phyloP scores from a whole-genome alignment of 306 rosid genomes.

The Gastrolobium bilobum region DNA sequence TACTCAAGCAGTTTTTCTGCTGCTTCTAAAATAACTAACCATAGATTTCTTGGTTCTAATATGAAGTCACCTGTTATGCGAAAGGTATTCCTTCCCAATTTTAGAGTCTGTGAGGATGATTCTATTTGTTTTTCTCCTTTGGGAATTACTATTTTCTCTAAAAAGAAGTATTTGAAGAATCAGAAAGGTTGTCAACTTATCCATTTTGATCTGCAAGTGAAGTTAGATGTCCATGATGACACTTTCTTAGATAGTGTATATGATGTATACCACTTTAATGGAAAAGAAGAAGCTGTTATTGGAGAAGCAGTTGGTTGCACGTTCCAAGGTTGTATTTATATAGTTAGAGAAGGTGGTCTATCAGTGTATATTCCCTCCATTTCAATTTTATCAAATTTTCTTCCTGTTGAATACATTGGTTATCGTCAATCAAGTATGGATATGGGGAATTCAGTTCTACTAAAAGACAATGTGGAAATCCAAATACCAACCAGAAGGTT shows the following conservation, averaged over 20 bases:
- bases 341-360: slow-evolving; percentile 84
- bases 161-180: slow-evolving; percentile 53
- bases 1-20: slow-evolving; percentile 68
- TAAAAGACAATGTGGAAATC: slow-evolving; percentile 59
- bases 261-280: slow-evolving; percentile 52
- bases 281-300: slow-evolving; percentile 63
- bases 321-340: slow-evolving; percentile 81
- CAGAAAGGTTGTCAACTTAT: slow-evolving; percentile 66
- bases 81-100: slow-evolving; percentile 72
- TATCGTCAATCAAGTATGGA: slow-evolving; percentile 60
- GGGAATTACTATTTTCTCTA: slow-evolving; percentile 80
- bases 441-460: slow-evolving; percentile 56
- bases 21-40: slow-evolving; percentile 53
- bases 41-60: slow-evolving; percentile 56
- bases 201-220: slow-evolving; percentile 71
- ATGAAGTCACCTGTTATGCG: slow-evolving; percentile 63
- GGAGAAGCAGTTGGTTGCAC: slow-evolving; percentile 91
- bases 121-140: slow-evolving; percentile 78
- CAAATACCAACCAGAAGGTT: slow-evolving; percentile 57
- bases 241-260: slow-evolving; percentile 59
- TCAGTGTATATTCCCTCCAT: slow-evolving; percentile 85
- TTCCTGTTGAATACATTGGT: slow-evolving; percentile 73
- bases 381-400: slow-evolving; percentile 67
- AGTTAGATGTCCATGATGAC: slow-evolving; percentile 69
- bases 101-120: slow-evolving; percentile 68